These are phyloP conservation scores for Wallacemonas rigidus DNA, from an alignment of 208 protist species.

Conservation along the genomic window DNA sequence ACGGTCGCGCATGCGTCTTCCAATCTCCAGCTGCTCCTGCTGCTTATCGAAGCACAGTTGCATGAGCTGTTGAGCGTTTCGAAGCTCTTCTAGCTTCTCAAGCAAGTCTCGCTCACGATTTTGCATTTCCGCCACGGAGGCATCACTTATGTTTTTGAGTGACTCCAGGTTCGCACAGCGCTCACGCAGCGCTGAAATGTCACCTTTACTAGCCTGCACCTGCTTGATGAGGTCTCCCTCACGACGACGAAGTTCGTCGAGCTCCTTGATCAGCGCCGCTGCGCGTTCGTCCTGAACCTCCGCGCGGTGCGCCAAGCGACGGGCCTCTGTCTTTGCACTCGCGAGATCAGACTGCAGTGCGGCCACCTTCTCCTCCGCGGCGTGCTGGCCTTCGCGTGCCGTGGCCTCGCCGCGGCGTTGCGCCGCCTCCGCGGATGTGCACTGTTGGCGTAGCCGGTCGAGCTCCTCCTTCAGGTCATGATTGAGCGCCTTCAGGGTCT, in stretches of 20 bases:
- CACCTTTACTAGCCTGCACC: conserved; percentile 61
- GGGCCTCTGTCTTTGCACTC: conserved; percentile 30
- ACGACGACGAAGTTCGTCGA: conserved; percentile 40
- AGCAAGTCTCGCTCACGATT: conserved; percentile 66
- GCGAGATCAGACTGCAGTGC: conserved; percentile 38
- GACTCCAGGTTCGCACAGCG: conserved; percentile 84
- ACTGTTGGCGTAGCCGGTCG: conserved; percentile 32
- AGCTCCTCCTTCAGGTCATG: conserved; percentile 43
- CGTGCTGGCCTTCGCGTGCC: conserved; percentile 32
- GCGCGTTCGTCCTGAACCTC: conserved; percentile 36
- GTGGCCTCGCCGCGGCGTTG: conserved; percentile 27
- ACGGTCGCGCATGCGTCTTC: conserved; percentile 61
- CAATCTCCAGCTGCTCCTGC: conserved; percentile 85
- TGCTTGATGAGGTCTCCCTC: conserved; percentile 55
- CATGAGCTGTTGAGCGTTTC: conserved; percentile 81
- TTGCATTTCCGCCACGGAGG: conserved; percentile 64
- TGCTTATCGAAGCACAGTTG: conserved; percentile 91
- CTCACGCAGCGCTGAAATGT: conserved; percentile 73
- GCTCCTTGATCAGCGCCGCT: conserved; percentile 43
- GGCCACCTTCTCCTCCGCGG: conserved; percentile 42
- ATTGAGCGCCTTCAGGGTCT: conserved; percentile 28
- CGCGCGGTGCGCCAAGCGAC: conserved; percentile 46
- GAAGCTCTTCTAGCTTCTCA: conserved; percentile 81
- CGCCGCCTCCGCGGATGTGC: conserved; percentile 35
- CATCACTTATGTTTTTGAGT: conserved; percentile 78